Conservation (phyloP, 192 early-diverging fungal genomes). For the Coemansia sp. region DNA sequence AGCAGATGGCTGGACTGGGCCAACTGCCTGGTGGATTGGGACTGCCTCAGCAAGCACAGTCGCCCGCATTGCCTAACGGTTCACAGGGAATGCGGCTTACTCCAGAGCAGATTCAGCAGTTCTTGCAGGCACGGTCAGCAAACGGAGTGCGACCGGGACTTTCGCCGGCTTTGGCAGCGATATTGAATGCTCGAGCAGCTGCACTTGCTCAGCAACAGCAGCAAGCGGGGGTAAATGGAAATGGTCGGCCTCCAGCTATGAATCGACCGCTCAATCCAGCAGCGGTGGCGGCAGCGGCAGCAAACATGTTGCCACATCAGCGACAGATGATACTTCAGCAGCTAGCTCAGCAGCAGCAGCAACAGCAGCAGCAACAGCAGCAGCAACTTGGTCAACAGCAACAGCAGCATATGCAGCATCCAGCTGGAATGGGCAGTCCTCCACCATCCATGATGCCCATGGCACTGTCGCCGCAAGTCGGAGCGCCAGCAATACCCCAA, state of each 20-base stretch:
- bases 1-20: slow-evolving; percentile 18
- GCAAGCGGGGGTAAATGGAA: slow-evolving; percentile 20
- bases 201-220: slow-evolving; percentile 9
- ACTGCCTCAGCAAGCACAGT: slow-evolving; percentile 21
- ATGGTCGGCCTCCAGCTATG: slow-evolving; percentile 12
- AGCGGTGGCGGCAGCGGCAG: slow-evolving; percentile 21
- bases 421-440: slow-evolving; percentile 5
- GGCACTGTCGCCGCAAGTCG: slow-evolving; percentile 23
- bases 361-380: slow-evolving; percentile 9
- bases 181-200: slow-evolving; percentile 34
- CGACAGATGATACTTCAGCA: slow-evolving; percentile 42
- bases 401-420: slow-evolving; percentile 20
- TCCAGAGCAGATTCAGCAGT: slow-evolving; percentile 44
- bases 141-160: slow-evolving; percentile 35
- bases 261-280: slow-evolving; percentile 21
- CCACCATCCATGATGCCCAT: slow-evolving; percentile 12
- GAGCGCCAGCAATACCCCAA: slow-evolving; percentile 8
- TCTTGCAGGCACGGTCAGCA: slow-evolving; percentile 47
- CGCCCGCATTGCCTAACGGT: slow-evolving; percentile 10
- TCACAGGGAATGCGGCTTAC: slow-evolving; percentile 31
- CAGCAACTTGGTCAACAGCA: slow-evolving; percentile 25
- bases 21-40: slow-evolving; percentile 2
- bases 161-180: slow-evolving; percentile 40
- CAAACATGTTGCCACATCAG: slow-evolving; percentile 42
- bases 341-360: slow-evolving; percentile 36